These are phyloP conservation scores for Lactarius sanguifluus DNA, from an alignment of 768 basidiomycete species.

Conservation along the genomic window DNA sequence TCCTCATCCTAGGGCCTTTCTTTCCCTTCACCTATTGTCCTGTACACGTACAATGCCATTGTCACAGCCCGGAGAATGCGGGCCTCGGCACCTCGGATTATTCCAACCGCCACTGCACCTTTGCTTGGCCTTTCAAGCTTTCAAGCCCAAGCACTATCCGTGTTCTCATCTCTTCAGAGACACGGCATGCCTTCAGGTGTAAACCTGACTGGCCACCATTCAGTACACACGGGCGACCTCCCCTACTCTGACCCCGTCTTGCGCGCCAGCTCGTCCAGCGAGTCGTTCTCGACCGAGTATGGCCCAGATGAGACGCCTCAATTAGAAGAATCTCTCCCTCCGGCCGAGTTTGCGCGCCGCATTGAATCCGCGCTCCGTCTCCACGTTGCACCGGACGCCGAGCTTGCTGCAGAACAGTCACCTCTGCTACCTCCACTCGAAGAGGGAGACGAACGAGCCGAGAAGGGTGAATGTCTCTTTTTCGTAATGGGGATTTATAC, in stretches of 20 bases:
- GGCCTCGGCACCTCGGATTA: background rate
- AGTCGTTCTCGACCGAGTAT: slow-evolving; percentile 5
- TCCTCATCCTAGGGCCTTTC: background rate
- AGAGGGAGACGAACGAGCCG: slow-evolving; percentile 1
- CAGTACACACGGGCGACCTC: slow-evolving; percentile 7
- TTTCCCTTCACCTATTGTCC: background rate
- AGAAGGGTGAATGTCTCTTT: background rate
- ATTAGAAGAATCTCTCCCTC: slow-evolving; percentile 1
- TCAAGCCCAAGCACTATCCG: background rate
- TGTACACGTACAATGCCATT: background rate
- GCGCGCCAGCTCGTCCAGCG: slow-evolving; percentile 2
- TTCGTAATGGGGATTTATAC: background rate
- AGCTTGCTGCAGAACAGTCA: slow-evolving; percentile 10
- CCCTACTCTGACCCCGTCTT: slow-evolving; percentile 10
- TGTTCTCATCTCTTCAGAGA: background rate
- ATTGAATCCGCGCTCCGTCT: slow-evolving; percentile 2
- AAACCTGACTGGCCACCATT: background rate
- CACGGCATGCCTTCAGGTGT: background rate
- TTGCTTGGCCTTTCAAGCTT: background rate
- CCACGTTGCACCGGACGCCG: slow-evolving; percentile 7
- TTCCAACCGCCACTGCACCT: slow-evolving; percentile 1
- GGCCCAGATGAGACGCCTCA: background rate
- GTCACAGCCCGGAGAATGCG: background rate
- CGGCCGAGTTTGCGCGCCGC: background rate
- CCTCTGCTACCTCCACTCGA: slow-evolving; percentile 4